These are phyloP conservation scores for Echinosophora koreensis DNA, from an alignment of 306 rosid species.

Conservation along the genomic window DNA sequence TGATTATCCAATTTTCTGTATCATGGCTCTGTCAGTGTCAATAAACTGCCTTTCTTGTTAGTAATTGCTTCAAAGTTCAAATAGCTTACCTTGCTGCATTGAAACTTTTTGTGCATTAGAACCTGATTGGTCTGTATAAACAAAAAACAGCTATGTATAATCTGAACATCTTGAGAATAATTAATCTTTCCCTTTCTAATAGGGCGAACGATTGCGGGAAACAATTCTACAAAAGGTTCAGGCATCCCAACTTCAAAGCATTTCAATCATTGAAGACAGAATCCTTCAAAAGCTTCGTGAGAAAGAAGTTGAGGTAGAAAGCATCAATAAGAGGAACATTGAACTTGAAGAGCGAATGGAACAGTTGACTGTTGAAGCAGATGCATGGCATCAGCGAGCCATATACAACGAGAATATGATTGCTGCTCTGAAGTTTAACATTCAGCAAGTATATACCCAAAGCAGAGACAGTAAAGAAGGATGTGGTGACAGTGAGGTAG, in stretches of 20 bases:
- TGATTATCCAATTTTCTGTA: conserved; percentile 3
- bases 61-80: conserved; percentile 8
- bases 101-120: not conserved
- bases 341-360: conserved; percentile 85
- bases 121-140: not conserved
- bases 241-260: conserved; percentile 65
- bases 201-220: conserved; percentile 80
- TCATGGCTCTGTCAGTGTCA: not conserved
- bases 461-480: conserved; percentile 86
- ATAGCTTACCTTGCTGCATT: not conserved
- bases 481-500: conserved; percentile 90
- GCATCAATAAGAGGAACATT: conserved; percentile 74
- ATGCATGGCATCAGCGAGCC: conserved; percentile 82
- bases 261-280: conserved; percentile 67
- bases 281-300: conserved; percentile 69
- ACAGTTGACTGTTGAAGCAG: conserved; percentile 73
- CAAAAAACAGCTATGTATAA: not conserved
- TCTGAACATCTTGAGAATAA: not conserved
- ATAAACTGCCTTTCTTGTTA: not conserved
- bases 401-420: conserved; percentile 76
- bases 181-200: conserved; percentile 21
- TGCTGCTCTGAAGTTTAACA: conserved; percentile 75
- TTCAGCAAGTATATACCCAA: conserved; percentile 79
- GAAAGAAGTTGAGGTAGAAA: conserved; percentile 78
- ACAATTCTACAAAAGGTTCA: conserved; percentile 78